Base-by-base conservation (phyloP, 768 basidiomycete genomes). In the Ephemerocybe angulata region DNA sequence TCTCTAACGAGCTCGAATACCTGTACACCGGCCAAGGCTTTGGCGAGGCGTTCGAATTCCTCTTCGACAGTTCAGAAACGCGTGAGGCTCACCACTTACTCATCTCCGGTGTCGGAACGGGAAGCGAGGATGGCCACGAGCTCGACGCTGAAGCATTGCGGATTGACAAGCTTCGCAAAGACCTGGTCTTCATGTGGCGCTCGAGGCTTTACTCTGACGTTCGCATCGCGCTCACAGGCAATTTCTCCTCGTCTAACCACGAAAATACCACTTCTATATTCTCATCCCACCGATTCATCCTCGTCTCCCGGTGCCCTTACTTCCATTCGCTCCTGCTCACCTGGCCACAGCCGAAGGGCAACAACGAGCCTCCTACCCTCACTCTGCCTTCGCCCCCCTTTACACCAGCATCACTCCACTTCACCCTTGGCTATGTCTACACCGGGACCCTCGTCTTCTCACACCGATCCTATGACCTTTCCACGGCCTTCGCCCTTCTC, bases 151-250 rank as follows among this genome's bases (percentile, higher is more conserved):
- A 75, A 54, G 77, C 81, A 40, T 73, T 80, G 42, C 75, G 91
- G 13, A 72, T 90, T 37, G 91, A 93, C 68, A 91, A 93, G 71
- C 82, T 97, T 10, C 84, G 92, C 57, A 92, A 93, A 70, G 96
- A 98, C 65, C 78, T 97, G 27, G 90, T 95, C 22, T 97, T 88
- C 75, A 96, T 94, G 93, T 98, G 95, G 96, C 76, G 96, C 29
- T 90, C 89, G 12, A 85, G 93, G 47, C 83, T 98, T 17, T 98
- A 94, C 67, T 91, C 93, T 2, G 96, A 98, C 69, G 83, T 96
- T 22, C 84, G 88, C 50, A 86, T 98, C 52, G 80, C 87, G 0
- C 81, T 95, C 57, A 81, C 84, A 0, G 86, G 86, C 46, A 83
- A 79, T 54, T 86, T 85, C 61, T 84, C 81, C 1, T 82, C 84